Conservation (phyloP, 2,329 filamentous ascomycete genomes). For the Tolypocladium pustulatum region DNA sequence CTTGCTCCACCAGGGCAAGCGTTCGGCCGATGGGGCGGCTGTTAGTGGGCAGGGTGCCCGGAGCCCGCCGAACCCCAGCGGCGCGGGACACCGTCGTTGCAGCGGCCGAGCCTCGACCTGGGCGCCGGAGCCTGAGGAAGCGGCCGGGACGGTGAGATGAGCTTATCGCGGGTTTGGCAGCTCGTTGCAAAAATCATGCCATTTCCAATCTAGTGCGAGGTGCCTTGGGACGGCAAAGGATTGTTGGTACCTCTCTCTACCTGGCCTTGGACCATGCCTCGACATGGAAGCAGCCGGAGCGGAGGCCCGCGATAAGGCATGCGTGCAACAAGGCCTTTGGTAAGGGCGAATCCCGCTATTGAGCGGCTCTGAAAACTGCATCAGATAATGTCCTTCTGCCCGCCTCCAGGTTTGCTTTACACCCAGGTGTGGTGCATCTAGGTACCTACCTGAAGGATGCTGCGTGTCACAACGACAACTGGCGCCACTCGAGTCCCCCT, state of each 20-base stretch:
- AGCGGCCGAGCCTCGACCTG: not conserved
- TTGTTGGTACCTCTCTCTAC: not conserved
- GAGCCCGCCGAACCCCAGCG: constrained; percentile 18
- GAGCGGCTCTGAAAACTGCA: not conserved
- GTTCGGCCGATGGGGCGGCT: not conserved
- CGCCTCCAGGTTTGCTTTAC: too few species aligned
- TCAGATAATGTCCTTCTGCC: not conserved
- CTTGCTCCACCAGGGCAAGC: not conserved
- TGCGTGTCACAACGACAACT: too few species aligned
- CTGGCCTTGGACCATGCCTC: too few species aligned
- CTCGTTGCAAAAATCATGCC: not conserved
- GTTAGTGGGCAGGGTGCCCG: constrained; percentile 3
- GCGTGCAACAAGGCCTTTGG: not conserved
- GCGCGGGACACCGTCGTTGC: constrained; percentile 5
- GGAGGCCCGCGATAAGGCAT: not conserved
- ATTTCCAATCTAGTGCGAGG: not conserved
- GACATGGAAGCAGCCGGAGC: not conserved
- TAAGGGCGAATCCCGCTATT: not conserved
- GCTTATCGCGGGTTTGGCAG: not conserved
- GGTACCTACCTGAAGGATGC: too few species aligned
- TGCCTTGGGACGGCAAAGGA: not conserved
- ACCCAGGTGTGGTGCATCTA: too few species aligned
- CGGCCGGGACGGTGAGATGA: not conserved
- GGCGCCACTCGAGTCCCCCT: not conserved
- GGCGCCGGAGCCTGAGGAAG: not conserved